A percentile compares a stretch with the other conserved stretches of the same genome.
Conservation (phyloP, 768 basidiomycete genomes). For the Serendipita vermifera region DNA sequence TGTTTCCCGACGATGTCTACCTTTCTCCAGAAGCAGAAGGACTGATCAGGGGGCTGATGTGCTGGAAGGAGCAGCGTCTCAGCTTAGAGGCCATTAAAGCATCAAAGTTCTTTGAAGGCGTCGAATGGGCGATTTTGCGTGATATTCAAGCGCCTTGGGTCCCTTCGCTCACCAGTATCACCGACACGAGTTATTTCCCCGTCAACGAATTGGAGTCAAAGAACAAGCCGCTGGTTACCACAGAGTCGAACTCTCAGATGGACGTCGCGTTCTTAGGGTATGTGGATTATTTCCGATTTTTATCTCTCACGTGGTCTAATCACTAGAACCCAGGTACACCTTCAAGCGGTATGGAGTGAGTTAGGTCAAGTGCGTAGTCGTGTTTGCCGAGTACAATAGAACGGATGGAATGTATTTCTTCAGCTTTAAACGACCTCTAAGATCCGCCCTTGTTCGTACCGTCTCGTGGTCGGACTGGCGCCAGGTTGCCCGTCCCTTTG, state of each 20-base stretch:
- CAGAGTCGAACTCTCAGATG: constrained; percentile 20
- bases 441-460: too few species aligned
- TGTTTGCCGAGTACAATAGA: too few species aligned
- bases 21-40: constrained; percentile 34
- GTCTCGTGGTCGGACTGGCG: too few species aligned
- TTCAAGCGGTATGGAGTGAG: too few species aligned
- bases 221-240: constrained; percentile 22
- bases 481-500: too few species aligned
- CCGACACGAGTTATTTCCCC: constrained; percentile 33
- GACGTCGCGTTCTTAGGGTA: constrained; percentile 50
- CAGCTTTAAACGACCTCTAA: neutral
- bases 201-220: constrained; percentile 30
- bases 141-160: constrained; percentile 39
- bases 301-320: neutral
- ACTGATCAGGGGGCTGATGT: constrained; percentile 30
- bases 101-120: constrained; percentile 33
- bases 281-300: constrained; percentile 13
- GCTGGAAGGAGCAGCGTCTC: constrained; percentile 29
- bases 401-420: too few species aligned
- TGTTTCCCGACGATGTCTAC: constrained; percentile 36
- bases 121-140: constrained; percentile 36
- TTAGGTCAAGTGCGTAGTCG: too few species aligned
- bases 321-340: too few species aligned
- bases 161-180: constrained; percentile 30
- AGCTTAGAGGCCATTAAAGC: constrained; percentile 33